Evolutionary conservation across 495 filamentous ascomycete species (phyloP).

Genomic region (Monascus purpureus): DNA sequence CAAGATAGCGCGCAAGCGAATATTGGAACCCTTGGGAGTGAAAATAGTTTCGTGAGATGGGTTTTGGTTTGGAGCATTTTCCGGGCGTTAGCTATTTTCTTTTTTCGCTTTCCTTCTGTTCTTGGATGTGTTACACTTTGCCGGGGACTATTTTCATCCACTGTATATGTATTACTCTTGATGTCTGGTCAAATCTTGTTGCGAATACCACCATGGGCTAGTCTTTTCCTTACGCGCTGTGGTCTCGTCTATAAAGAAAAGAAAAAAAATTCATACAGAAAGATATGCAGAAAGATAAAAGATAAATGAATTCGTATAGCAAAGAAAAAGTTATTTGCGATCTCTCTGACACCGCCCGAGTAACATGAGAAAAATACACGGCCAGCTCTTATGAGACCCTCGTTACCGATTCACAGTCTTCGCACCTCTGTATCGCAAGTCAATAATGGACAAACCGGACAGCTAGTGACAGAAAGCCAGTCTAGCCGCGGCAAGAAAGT

Average conservation of each 20-base stretch:
- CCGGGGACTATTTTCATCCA: constrained; percentile 8
- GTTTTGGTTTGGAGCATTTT: constrained; percentile 22
- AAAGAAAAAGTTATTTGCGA: constrained; percentile 40
- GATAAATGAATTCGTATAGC: background rate
- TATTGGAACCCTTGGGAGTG: constrained; percentile 45
- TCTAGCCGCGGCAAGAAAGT: constrained; percentile 35
- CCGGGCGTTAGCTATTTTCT: constrained; percentile 24
- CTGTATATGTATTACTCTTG: constrained; percentile 11
- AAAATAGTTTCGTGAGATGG: constrained; percentile 14
- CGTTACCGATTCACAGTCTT: constrained; percentile 45
- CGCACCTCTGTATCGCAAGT: constrained; percentile 73
- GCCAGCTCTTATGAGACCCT: constrained; percentile 86
- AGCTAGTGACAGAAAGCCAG: constrained; percentile 54
- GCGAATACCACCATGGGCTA: constrained; percentile 7
- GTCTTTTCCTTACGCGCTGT: constrained; percentile 2
- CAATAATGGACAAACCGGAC: constrained; percentile 48
- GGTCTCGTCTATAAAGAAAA: constrained; percentile 1
- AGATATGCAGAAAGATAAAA: background rate
- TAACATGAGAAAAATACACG: constrained; percentile 55
- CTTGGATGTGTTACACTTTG: too few species aligned
- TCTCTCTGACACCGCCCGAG: constrained; percentile 86
- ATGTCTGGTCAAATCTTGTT: constrained; percentile 3
- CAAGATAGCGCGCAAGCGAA: constrained; percentile 57
- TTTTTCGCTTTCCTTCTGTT: constrained; percentile 3
- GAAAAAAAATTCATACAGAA: background rate